phyloP scores from a whole-genome alignment of 2,329 filamentous ascomycete genomes.

The Sclerotinia borealis region DNA sequence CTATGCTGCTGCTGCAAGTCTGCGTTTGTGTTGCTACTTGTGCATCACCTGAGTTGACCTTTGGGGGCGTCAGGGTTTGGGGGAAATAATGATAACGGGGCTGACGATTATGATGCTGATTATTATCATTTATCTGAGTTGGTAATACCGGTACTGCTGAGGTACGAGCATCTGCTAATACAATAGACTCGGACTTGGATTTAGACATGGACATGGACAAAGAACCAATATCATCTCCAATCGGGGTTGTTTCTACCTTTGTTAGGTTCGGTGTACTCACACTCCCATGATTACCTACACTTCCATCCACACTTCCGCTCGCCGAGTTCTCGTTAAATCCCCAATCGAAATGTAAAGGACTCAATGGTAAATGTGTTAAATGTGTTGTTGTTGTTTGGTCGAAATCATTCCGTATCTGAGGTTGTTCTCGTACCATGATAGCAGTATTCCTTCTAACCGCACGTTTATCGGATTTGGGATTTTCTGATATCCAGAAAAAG shows the following conservation, averaged over 20 bases:
- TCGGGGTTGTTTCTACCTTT: neutral
- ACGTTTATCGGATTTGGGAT: neutral
- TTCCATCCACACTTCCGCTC: neutral
- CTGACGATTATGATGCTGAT: slow-evolving; percentile 3
- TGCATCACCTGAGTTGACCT: neutral
- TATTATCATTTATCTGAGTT: neutral
- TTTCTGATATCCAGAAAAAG: slow-evolving; percentile 7
- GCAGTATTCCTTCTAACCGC: neutral
- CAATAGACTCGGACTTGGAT: neutral
- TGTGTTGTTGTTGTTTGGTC: neutral
- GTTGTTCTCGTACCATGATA: neutral
- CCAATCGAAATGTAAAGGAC: neutral
- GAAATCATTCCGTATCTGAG: neutral
- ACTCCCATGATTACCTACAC: neutral
- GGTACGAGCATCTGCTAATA: neutral
- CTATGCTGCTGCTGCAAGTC: neutral
- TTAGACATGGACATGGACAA: neutral
- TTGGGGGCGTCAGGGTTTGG: slow-evolving; percentile 6
- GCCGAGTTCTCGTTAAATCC: neutral
- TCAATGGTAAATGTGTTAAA: neutral
- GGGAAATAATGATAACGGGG: neutral
- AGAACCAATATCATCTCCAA: neutral
- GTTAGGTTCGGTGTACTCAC: neutral
- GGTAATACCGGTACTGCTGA: neutral
- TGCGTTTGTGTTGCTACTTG: neutral